phyloP scores from a whole-genome alignment of 2,329 filamentous ascomycete genomes.

The Didymella keratinophila region DNA sequence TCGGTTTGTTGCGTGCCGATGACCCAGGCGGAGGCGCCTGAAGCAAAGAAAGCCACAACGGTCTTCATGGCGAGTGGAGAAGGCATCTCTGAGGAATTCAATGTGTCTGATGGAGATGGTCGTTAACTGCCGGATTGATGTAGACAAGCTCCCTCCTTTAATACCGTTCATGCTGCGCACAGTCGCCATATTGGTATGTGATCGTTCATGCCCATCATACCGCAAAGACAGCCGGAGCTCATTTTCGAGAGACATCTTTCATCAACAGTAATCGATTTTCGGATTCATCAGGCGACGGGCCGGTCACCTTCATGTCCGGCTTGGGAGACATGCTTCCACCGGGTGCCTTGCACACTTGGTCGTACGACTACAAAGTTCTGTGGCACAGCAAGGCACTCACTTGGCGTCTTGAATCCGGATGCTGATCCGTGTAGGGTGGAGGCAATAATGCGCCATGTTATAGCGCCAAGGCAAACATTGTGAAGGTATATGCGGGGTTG shows the following conservation, averaged over 20 bases:
- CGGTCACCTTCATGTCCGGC: slow-evolving; percentile 27
- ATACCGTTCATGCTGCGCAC: neutral
- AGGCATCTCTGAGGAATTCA: slow-evolving; percentile 27
- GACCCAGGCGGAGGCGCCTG: slow-evolving; percentile 29
- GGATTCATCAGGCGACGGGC: slow-evolving; percentile 28
- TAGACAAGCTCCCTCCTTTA: neutral
- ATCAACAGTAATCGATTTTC: slow-evolving; percentile 21
- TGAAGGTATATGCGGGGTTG: slow-evolving; percentile 26
- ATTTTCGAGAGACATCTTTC: neutral
- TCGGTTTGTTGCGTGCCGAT: slow-evolving; percentile 46
- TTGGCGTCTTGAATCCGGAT: slow-evolving; percentile 13
- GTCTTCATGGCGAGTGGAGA: slow-evolving; percentile 31
- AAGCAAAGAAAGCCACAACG: slow-evolving; percentile 35
- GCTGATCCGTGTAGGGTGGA: slow-evolving; percentile 7
- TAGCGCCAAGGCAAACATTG: slow-evolving; percentile 24
- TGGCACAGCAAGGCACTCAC: neutral
- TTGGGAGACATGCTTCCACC: slow-evolving; percentile 16
- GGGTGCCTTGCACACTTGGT: neutral
- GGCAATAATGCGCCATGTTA: slow-evolving; percentile 7
- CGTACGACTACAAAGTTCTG: neutral
- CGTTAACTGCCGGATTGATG: neutral
- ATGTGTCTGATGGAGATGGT: slow-evolving; percentile 16
- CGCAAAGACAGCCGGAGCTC: neutral
- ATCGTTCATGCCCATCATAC: neutral
- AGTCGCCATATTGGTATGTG: neutral